Conservation (phyloP, 345 rosid genomes). For the Passiflora organensis region DNA sequence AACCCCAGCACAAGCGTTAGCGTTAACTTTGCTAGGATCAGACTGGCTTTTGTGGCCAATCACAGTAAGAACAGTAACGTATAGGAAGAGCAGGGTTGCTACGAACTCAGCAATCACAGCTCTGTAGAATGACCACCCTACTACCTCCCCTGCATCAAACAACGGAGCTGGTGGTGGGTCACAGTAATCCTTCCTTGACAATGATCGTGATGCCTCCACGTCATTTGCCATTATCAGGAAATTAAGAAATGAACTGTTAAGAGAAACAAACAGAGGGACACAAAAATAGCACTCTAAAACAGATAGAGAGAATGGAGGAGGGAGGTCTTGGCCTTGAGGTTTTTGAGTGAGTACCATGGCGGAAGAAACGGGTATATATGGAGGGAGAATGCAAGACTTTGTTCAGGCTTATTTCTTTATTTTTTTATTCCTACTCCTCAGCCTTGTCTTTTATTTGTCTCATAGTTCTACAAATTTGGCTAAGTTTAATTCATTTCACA, state of each 20-base stretch:
- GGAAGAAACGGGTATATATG: conserved; percentile 28
- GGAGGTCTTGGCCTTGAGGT: background rate
- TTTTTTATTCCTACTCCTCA: background rate
- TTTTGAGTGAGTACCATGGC: background rate
- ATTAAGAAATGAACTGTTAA: too few species aligned
- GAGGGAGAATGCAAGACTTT: background rate
- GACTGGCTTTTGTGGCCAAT: conserved; percentile 62
- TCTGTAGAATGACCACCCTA: conserved; percentile 76
- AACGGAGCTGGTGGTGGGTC: conserved; percentile 79
- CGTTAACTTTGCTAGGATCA: conserved; percentile 14
- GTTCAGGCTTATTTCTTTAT: background rate
- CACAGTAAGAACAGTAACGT: conserved; percentile 63
- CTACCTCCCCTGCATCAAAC: conserved; percentile 48
- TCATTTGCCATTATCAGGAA: conserved; percentile 33
- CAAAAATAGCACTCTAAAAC: background rate
- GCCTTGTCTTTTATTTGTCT: background rate
- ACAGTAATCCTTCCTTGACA: conserved; percentile 59
- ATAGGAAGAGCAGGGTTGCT: conserved; percentile 78
- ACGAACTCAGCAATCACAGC: conserved; percentile 80
- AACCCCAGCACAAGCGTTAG: conserved; percentile 54
- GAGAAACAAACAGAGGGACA: too few species aligned
- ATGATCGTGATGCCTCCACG: conserved; percentile 33
- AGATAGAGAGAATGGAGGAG: background rate
- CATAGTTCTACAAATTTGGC: too few species aligned
- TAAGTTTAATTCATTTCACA: too few species aligned